Evolutionary conservation across 2,329 filamentous ascomycete genomes (phyloP).

Genomic region (Aspergillus quadricinctus): DNA sequence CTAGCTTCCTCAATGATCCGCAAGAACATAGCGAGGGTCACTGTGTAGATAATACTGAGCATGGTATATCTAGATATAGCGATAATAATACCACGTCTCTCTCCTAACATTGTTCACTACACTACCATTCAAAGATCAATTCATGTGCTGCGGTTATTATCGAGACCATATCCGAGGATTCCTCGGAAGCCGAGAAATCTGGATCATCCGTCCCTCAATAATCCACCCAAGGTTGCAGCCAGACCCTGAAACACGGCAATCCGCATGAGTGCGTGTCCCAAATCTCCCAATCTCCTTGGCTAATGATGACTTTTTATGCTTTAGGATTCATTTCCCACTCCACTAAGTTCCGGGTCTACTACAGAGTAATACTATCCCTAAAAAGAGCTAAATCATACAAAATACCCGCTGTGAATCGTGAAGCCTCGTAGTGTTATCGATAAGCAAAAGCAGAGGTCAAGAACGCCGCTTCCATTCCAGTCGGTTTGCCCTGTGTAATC

Average conservation of each 20-base stretch:
- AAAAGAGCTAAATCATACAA: not conserved
- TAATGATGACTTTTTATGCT: not conserved
- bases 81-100: not conserved
- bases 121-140: not conserved
- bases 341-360: not conserved
- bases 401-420: not conserved
- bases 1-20: not conserved
- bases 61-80: too few relatives aligned
- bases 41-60: not conserved
- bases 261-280: conserved; percentile 9
- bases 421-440: not conserved
- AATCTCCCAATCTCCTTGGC: not conserved
- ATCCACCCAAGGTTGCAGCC: conserved; percentile 3
- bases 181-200: conserved; percentile 3
- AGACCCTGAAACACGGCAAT: conserved; percentile 23
- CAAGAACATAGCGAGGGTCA: not conserved
- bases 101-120: not conserved
- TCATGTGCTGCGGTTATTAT: not conserved
- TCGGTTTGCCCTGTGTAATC: not conserved
- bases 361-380: not conserved
- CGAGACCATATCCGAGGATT: conserved; percentile 4
- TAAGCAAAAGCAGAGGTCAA: not conserved
- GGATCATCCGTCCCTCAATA: not conserved
- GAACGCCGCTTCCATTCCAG: conserved; percentile 4
- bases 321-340: not conserved